These are phyloP conservation scores for Cercospora citrullina DNA, from an alignment of 2,329 filamentous ascomycete species.

Conservation along the genomic window DNA sequence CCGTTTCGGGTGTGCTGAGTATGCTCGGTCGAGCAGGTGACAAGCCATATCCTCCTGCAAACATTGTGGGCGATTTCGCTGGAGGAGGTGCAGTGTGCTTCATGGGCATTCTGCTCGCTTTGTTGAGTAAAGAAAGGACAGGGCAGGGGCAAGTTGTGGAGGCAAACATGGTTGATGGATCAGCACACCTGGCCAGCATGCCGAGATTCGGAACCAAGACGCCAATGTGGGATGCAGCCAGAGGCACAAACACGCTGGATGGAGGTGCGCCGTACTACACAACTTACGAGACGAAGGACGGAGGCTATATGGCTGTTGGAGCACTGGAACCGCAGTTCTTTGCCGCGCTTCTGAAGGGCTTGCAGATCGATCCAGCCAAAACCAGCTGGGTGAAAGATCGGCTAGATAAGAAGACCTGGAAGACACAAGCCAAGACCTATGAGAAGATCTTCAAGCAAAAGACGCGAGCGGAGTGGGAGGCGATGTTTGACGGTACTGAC, in stretches of 20 bases:
- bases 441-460: constrained; percentile 65
- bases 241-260: constrained; percentile 79
- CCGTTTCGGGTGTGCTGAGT: constrained; percentile 75
- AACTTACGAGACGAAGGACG: constrained; percentile 80
- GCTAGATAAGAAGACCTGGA: constrained; percentile 66
- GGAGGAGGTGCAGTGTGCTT: constrained; percentile 83
- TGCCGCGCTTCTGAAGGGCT: constrained; percentile 62
- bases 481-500: constrained; percentile 83
- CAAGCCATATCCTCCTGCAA: constrained; percentile 75
- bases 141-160: constrained; percentile 86
- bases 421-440: constrained; percentile 63
- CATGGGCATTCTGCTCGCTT: constrained; percentile 76
- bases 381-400: constrained; percentile 51
- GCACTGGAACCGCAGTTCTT: constrained; percentile 90
- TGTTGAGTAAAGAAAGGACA: constrained; percentile 63
- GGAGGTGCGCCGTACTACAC: constrained; percentile 86
- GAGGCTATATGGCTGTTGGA: constrained; percentile 79
- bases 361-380: constrained; percentile 55
- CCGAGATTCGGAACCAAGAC: constrained; percentile 67
- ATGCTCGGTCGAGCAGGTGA: constrained; percentile 70
- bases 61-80: constrained; percentile 87
- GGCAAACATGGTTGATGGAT: constrained; percentile 95
- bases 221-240: constrained; percentile 60
- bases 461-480: constrained; percentile 78
- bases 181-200: constrained; percentile 74